Evolutionary conservation across 2,329 filamentous ascomycete species (phyloP).

Genomic region (Claviceps sp.): DNA sequence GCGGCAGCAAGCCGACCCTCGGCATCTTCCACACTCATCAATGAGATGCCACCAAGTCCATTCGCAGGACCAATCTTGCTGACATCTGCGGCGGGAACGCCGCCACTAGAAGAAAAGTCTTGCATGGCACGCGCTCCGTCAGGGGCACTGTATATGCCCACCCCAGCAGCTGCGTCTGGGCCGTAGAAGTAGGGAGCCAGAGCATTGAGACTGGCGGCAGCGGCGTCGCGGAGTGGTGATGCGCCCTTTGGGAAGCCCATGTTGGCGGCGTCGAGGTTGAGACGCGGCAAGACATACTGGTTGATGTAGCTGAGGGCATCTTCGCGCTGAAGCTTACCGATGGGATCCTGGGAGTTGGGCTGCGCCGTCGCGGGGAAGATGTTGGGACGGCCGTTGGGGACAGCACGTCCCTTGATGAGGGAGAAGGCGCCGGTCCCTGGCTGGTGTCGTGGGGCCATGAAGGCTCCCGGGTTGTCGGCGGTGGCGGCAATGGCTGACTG

Average conservation of each 20-base stretch:
- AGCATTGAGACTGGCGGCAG: slow-evolving; percentile 38
- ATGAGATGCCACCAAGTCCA: slow-evolving; percentile 30
- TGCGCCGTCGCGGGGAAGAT: slow-evolving; percentile 41
- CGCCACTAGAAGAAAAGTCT: slow-evolving; percentile 18
- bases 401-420: slow-evolving; percentile 49
- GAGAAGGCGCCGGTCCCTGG: slow-evolving; percentile 42
- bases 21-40: slow-evolving; percentile 50
- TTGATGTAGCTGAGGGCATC: slow-evolving; percentile 57
- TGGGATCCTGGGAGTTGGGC: slow-evolving; percentile 40
- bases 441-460: slow-evolving; percentile 41
- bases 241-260: slow-evolving; percentile 26
- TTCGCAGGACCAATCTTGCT: slow-evolving; percentile 17
- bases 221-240: slow-evolving; percentile 28
- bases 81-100: slow-evolving; percentile 13
- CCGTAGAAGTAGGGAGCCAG: slow-evolving; percentile 44
- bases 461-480: slow-evolving; percentile 39
- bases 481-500: slow-evolving; percentile 43
- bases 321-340: slow-evolving; percentile 52
- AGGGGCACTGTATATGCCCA: slow-evolving; percentile 28
- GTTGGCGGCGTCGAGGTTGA: slow-evolving; percentile 39
- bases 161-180: slow-evolving; percentile 29
- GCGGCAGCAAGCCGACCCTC: slow-evolving; percentile 40
- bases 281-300: slow-evolving; percentile 49
- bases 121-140: slow-evolving; percentile 22
- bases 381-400: slow-evolving; percentile 48